Percentiles rank a stretch among this genome's conserved stretches.
Evolutionary conservation across 1,139 yeast genomes (phyloP).

Genomic region (Wickerhamiella pararugosa): DNA sequence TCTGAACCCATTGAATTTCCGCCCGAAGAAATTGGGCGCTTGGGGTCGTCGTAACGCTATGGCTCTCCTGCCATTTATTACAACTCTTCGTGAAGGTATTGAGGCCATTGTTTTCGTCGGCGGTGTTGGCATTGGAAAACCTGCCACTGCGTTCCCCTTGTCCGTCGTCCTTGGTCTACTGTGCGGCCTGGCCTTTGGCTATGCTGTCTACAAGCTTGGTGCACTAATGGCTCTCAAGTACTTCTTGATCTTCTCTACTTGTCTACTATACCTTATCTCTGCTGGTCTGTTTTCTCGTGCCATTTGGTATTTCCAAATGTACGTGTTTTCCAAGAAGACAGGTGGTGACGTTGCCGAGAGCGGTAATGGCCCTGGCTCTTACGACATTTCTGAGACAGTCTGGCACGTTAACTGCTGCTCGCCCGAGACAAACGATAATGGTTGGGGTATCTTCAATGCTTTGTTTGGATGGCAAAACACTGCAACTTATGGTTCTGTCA

Average conservation of each 20-base stretch:
- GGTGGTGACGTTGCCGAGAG: conserved; percentile 83
- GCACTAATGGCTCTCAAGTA: conserved; percentile 62
- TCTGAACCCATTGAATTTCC: conserved; percentile 14
- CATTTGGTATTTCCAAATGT: conserved; percentile 76
- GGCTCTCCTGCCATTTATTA: conserved; percentile 63
- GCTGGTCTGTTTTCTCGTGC: conserved; percentile 87
- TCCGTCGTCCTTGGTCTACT: conserved; percentile 61
- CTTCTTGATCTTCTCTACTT: conserved; percentile 69
- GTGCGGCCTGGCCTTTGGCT: conserved; percentile 55
- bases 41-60: conserved; percentile 49
- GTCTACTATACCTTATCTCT: conserved; percentile 72
- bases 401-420: conserved; percentile 98
- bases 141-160: conserved; percentile 66
- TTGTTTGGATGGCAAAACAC: conserved; percentile 91
- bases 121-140: conserved; percentile 59
- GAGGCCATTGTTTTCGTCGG: conserved; percentile 83
- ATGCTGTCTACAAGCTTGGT: conserved; percentile 60
- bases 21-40: conserved; percentile 21
- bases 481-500: conserved; percentile 87
- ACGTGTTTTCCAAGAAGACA: conserved; percentile 47
- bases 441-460: conserved; percentile 89
- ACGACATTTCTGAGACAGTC: conserved; percentile 59
- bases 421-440: conserved; percentile 65
- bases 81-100: conserved; percentile 73
- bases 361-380: conserved; percentile 91